Percentiles rank a stretch among this genome's conserved stretches.
phyloP scores from a whole-genome alignment of 441 rosid genomes.

The Kokia cookei region DNA sequence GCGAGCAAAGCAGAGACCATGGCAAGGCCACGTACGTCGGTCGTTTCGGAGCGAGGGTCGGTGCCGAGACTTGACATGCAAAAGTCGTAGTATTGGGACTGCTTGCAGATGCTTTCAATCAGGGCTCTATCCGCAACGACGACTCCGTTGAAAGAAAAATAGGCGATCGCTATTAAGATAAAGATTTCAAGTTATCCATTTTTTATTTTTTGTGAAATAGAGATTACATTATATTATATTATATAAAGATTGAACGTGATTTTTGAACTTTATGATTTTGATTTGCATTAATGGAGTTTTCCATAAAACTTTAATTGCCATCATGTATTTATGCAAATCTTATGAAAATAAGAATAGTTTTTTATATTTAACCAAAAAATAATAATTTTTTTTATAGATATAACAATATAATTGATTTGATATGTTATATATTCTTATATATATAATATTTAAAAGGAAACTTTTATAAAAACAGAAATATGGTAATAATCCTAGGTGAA shows the following conservation, averaged over 20 bases:
- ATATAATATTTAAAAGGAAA: too few relatives aligned
- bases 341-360: too few relatives aligned
- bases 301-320: not conserved
- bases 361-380: too few relatives aligned
- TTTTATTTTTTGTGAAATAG: not conserved
- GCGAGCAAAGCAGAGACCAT: not conserved
- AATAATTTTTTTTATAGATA: too few relatives aligned
- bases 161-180: not conserved
- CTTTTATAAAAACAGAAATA: too few relatives aligned
- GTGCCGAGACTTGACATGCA: not conserved
- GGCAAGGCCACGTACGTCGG: not conserved
- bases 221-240: too few relatives aligned
- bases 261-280: not conserved
- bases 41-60: not conserved
- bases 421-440: too few relatives aligned
- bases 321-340: too few relatives aligned
- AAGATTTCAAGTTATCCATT: not conserved
- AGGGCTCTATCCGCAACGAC: not conserved
- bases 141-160: not conserved
- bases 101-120: constrained; percentile 1
- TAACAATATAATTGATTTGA: too few relatives aligned
- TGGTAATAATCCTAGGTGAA: too few relatives aligned
- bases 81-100: not conserved
- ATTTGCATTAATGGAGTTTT: not conserved
- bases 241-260: not conserved